Percentiles rank a stretch among this genome's conserved stretches.
phyloP scores from a whole-genome alignment of 768 basidiomycete species.

The Lactifluus rugatus region DNA sequence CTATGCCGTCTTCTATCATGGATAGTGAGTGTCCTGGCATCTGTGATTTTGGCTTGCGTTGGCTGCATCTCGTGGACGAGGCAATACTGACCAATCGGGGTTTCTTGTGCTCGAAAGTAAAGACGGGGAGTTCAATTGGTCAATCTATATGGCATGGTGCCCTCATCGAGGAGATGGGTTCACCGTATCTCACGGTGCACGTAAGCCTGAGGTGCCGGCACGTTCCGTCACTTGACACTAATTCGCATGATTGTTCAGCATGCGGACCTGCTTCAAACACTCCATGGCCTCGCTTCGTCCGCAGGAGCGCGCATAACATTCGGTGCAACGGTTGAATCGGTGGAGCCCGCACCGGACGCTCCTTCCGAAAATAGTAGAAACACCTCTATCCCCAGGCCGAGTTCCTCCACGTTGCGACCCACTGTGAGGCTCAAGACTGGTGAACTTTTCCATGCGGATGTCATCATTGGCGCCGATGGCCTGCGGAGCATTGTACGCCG shows the following conservation, averaged over 20 bases:
- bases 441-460: slow-evolving; percentile 22
- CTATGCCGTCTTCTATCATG: slow-evolving; percentile 3
- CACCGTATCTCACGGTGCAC: slow-evolving; percentile 15
- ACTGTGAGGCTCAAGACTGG: slow-evolving; percentile 21
- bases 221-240: neutral
- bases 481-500: slow-evolving; percentile 20
- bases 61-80: neutral
- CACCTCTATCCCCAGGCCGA: slow-evolving; percentile 4
- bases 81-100: neutral
- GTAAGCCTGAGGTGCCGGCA: slow-evolving; percentile 5
- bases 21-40: slow-evolving; percentile 13
- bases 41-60: neutral
- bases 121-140: slow-evolving; percentile 11
- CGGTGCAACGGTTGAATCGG: slow-evolving; percentile 10
- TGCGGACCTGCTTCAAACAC: slow-evolving; percentile 14
- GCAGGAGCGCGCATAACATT: slow-evolving; percentile 15
- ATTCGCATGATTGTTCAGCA: slow-evolving; percentile 10
- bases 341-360: slow-evolving; percentile 6
- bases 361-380: neutral
- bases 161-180: slow-evolving; percentile 17
- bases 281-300: slow-evolving; percentile 12
- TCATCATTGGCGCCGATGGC: slow-evolving; percentile 25
- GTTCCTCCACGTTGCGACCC: slow-evolving; percentile 12
- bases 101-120: slow-evolving; percentile 12
- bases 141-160: slow-evolving; percentile 11